Conservation (phyloP, 2,329 filamentous ascomycete genomes). For the Cladosporium sp. region DNA sequence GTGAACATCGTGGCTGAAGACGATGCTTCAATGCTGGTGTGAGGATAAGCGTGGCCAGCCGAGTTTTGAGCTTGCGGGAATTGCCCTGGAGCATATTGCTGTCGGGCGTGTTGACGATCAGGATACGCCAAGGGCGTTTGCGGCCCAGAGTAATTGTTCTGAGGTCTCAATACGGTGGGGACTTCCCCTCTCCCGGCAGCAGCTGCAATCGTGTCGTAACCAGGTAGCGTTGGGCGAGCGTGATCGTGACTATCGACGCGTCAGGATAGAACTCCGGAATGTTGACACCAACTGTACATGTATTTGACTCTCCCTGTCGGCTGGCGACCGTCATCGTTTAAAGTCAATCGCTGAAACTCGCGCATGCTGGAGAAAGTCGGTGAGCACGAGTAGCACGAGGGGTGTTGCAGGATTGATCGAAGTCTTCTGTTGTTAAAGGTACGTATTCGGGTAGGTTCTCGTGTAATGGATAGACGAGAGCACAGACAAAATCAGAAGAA, state of each 20-base stretch:
- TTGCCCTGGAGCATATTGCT: not conserved
- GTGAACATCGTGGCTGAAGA: not conserved
- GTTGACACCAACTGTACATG: not conserved
- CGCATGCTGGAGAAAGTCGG: not conserved
- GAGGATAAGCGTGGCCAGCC: not conserved
- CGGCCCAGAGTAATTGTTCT: not conserved
- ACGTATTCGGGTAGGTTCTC: not conserved
- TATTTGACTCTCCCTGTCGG: not conserved
- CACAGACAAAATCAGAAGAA: slow-evolving; percentile 4
- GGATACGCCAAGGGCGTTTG: not conserved
- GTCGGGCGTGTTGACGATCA: not conserved
- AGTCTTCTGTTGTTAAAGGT: not conserved
- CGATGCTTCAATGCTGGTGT: slow-evolving; percentile 1
- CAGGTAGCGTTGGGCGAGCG: not conserved
- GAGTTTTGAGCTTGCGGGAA: not conserved
- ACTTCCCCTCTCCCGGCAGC: not conserved
- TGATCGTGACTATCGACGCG: not conserved
- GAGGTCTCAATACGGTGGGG: not conserved
- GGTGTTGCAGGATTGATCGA: not conserved
- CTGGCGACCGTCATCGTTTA: not conserved
- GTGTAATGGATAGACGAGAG: not conserved
- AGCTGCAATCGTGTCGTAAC: not conserved
- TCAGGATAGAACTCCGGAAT: not conserved
- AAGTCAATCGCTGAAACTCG: not conserved
- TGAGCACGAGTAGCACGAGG: not conserved